Percentiles rank a stretch among this genome's conserved stretches.
Conservation (phyloP, 2,329 filamentous ascomycete genomes). For the Elsinoe australis region DNA sequence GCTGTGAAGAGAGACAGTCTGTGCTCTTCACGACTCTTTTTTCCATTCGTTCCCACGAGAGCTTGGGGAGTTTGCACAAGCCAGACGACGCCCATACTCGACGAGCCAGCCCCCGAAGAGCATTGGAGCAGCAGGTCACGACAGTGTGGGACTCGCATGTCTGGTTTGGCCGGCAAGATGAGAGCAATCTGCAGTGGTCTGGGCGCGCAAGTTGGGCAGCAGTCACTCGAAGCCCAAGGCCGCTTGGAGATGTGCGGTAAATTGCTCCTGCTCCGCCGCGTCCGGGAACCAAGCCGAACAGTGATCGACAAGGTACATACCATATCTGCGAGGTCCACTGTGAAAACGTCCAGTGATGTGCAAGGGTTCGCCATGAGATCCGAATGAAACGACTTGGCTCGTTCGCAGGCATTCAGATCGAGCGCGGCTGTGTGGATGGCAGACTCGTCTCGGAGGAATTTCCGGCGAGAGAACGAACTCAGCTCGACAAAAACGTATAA, state of each 20-base stretch:
- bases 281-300: constrained; percentile 15
- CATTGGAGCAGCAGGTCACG: no score
- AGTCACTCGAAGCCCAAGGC: constrained; percentile 9
- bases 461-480: neutral
- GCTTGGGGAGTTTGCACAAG: no score
- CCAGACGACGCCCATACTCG: no score
- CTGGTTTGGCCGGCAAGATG: neutral
- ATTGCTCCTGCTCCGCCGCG: neutral
- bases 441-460: neutral
- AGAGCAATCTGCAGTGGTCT: neutral
- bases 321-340: constrained; percentile 4
- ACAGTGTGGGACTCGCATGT: no score
- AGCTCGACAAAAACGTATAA: neutral
- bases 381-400: constrained; percentile 10
- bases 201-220: neutral
- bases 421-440: constrained; percentile 8
- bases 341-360: constrained; percentile 1
- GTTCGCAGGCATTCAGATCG: constrained; percentile 13
- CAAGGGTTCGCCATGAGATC: constrained; percentile 13
- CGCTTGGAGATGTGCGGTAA: neutral
- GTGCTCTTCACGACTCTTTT: no score
- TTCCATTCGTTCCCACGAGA: no score
- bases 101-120: no score
- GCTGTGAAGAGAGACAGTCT: no score
- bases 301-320: constrained; percentile 14